Conservation (phyloP, 1,284 basidiomycete genomes). For the Trametes polyzona region DNA sequence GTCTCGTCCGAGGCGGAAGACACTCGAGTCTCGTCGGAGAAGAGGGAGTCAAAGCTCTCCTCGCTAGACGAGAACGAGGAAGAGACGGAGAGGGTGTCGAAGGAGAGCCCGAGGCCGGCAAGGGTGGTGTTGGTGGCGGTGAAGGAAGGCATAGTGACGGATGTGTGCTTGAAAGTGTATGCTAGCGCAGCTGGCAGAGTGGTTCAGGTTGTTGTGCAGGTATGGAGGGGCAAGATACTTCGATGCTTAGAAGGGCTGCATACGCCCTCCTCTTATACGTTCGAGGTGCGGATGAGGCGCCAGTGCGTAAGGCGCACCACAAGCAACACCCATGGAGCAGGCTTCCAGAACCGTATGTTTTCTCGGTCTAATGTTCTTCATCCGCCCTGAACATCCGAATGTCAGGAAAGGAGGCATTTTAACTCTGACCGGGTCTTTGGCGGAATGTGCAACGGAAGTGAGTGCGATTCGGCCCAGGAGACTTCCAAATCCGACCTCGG, state of each 20-base stretch:
- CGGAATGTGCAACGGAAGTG: no score
- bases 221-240: not conserved
- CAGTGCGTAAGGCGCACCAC: no score
- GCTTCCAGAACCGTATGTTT: no score
- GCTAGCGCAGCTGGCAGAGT: constrained; percentile 1
- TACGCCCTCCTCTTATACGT: not conserved
- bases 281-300: constrained; percentile 1
- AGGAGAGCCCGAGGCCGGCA: constrained; percentile 9
- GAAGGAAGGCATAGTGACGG: not conserved
- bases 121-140: constrained; percentile 6
- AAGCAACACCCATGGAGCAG: no score
- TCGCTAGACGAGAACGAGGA: constrained; percentile 7
- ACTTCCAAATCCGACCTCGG: no score
- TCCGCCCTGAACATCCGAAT: no score
- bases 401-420: no score
- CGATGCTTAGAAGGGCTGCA: not conserved
- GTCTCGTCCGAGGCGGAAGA: not conserved
- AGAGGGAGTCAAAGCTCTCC: constrained; percentile 8
- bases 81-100: not conserved
- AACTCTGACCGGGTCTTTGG: no score
- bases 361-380: no score
- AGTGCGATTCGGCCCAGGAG: no score
- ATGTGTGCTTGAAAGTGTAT: not conserved
- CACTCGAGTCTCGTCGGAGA: not conserved
- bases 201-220: not conserved